phyloP scores from a whole-genome alignment of 345 rosid genomes.

The Noccaea caerulescens region DNA sequence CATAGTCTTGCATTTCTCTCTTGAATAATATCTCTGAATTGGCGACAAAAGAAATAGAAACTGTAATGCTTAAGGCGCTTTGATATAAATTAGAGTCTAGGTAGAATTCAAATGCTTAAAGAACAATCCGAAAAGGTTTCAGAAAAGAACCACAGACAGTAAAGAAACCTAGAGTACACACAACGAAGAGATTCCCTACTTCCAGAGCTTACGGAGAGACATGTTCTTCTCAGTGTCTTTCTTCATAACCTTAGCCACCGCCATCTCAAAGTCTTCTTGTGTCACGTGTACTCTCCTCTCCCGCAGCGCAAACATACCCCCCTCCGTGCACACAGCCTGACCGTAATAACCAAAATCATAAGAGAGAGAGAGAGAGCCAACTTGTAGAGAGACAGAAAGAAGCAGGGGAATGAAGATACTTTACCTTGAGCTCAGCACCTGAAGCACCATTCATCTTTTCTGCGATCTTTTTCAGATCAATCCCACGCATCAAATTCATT shows the following conservation, averaged over 20 bases:
- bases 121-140: conserved; percentile 8
- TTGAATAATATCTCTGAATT: background rate
- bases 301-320: conserved; percentile 98
- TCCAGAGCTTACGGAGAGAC: conserved; percentile 98
- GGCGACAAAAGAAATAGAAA: background rate
- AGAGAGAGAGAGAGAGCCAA: background rate
- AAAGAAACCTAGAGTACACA: background rate
- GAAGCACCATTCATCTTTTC: conserved; percentile 99
- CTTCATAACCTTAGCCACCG: conserved; percentile 99
- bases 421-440: conserved; percentile 98
- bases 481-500: conserved; percentile 98
- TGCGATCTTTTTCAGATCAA: conserved; percentile 96
- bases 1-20: background rate
- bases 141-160: conserved; percentile 5
- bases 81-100: too few species aligned
- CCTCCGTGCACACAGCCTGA: conserved; percentile 99
- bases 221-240: conserved; percentile 99
- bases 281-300: conserved; percentile 98
- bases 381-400: background rate
- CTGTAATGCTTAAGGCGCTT: background rate
- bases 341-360: background rate
- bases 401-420: background rate
- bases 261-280: conserved; percentile 99
- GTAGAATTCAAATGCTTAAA: conserved; percentile 3
- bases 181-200: conserved; percentile 46